Evolutionary conservation across 2,329 filamentous ascomycete genomes (phyloP), one percentile per base, ranked within the genome.

Genomic region (Cordyceps pruinosa): DNA sequence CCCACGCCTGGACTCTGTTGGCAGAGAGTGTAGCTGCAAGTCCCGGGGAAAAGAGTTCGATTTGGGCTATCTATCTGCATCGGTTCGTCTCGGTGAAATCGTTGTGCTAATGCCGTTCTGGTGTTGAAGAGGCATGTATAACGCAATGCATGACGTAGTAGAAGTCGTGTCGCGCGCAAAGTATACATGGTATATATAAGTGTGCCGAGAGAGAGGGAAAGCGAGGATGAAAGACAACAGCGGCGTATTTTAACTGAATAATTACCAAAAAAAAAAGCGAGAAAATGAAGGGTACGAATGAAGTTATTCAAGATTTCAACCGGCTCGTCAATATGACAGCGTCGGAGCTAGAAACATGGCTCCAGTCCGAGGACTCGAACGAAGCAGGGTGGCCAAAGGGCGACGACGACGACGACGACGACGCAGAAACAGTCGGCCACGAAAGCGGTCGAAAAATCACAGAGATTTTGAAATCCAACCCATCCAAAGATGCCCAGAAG

Each of bases 311-410:
- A 50, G 83, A 87, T 66, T 88, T 86, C 74, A 86, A 87, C 60
- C 75, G 81, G 39, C 69, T 86, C 47, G 82, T 87, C 67, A 87
- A 87, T 68, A 87, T 88, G 84, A 78, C 75, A 12, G 73, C 82
- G 2, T 68, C 74, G 2, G 83, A 87, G 61, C 75, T 88, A 17
- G 76, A 83, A 63, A 72, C 77, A 25, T 87, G 84, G 85, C 76
- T 87, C 25, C 75, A 80, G 60, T 75, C 77, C 7, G 75, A 79
- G n/a, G 76, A 82, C 32, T 86, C 82, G 10, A 74, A 75, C 48
- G 75, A 73, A 19, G 77, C 83, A 1, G 84, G 85, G 2, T 86
- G 82, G 83, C 69, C 69, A 41, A 85, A 85, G 62, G 77, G 81
- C 54, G 75, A 79, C 55, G 76, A 74, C 12, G 77, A 76, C 4